Percentiles rank a stretch among this genome's conserved stretches.
Evolutionary conservation across 2,329 filamentous ascomycete species (phyloP).

Genomic region (Emergomyces africanus): DNA sequence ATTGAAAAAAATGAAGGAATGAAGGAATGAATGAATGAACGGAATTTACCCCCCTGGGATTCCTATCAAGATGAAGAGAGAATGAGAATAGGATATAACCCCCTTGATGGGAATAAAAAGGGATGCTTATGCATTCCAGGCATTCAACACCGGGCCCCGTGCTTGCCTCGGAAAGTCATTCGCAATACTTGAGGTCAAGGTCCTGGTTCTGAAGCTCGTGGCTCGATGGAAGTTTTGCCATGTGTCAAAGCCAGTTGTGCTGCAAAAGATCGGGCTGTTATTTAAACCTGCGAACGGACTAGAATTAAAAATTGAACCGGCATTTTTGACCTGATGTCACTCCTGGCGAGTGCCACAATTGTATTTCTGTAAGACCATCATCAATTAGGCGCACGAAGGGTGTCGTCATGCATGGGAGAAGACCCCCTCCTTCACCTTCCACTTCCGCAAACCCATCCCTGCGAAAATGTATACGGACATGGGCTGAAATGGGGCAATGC

Average conservation of each 20-base stretch:
- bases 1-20: neutral
- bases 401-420: too few species aligned
- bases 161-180: slow-evolving; percentile 1
- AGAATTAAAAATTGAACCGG: neutral
- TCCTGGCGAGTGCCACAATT: too few species aligned
- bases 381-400: too few species aligned
- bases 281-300: slow-evolving; percentile 2
- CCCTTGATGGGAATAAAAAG: neutral
- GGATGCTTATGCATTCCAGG: slow-evolving; percentile 2
- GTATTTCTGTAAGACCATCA: too few species aligned
- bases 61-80: neutral
- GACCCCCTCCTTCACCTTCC: too few species aligned
- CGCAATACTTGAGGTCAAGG: slow-evolving; percentile 3
- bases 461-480: too few species aligned
- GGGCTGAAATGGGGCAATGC: too few species aligned
- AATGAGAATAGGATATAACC: neutral
- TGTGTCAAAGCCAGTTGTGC: neutral
- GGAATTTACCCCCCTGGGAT: neutral
- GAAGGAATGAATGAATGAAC: neutral
- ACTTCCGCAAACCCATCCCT: too few species aligned
- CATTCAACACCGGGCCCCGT: slow-evolving; percentile 2
- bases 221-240: neutral
- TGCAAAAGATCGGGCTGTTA: neutral
- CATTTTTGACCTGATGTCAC: neutral
- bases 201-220: neutral